These are phyloP conservation scores for Colletotrichum destructivum DNA, from an alignment of 2,329 filamentous ascomycete genomes.

Conservation along the genomic window DNA sequence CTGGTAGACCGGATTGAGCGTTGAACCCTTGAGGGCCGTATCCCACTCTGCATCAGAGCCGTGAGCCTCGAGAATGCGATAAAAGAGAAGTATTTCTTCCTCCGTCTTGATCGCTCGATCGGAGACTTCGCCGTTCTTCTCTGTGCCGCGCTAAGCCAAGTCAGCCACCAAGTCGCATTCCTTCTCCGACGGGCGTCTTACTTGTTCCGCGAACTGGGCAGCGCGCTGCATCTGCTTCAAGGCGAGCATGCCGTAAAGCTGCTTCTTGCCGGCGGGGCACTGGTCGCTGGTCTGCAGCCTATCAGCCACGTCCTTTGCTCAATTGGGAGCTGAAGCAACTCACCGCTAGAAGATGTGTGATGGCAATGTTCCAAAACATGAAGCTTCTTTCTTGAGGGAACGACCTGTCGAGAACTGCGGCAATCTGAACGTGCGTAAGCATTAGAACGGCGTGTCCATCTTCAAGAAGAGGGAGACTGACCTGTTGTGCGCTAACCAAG, in stretches of 20 bases:
- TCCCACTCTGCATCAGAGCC: constrained; percentile 59
- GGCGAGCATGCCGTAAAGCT: constrained; percentile 66
- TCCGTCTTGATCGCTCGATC: constrained; percentile 59
- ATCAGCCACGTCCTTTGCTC: neutral
- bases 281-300: constrained; percentile 60
- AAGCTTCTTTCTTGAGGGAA: constrained; percentile 64
- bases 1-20: constrained; percentile 60
- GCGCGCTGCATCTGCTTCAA: constrained; percentile 67
- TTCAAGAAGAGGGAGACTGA: constrained; percentile 47
- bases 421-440: constrained; percentile 59
- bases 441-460: neutral
- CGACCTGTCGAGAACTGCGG: constrained; percentile 66
- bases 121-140: constrained; percentile 31
- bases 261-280: constrained; percentile 63
- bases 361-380: constrained; percentile 69
- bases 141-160: constrained; percentile 10
- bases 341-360: constrained; percentile 69
- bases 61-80: constrained; percentile 62
- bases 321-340: constrained; percentile 42
- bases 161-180: neutral
- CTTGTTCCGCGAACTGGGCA: constrained; percentile 61
- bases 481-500: constrained; percentile 70
- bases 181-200: constrained; percentile 44
- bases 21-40: constrained; percentile 55
- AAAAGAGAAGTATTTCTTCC: constrained; percentile 66